Evolutionary conservation across 805 yeast species (phyloP).

Genomic region (Candida lessepsii): DNA sequence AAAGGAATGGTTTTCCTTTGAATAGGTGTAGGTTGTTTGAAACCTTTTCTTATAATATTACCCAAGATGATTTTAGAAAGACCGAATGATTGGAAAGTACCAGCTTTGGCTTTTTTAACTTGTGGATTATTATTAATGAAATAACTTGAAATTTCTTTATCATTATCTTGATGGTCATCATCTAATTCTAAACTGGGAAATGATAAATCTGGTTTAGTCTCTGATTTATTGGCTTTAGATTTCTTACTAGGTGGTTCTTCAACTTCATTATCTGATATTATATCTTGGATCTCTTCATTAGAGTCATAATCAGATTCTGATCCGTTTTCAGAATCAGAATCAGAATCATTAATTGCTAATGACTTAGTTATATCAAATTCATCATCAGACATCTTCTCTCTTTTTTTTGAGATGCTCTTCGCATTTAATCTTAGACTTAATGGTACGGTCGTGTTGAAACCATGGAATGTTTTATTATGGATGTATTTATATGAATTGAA

Average conservation of each 20-base stretch:
- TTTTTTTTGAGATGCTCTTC: constrained; percentile 10
- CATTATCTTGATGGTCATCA: constrained; percentile 25
- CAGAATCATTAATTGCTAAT: constrained; percentile 48
- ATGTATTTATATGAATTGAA: too few relatives aligned
- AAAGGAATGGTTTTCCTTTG: constrained; percentile 94
- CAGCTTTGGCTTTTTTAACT: constrained; percentile 64
- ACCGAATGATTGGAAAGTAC: constrained; percentile 89
- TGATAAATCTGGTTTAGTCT: constrained; percentile 22
- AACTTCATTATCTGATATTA: constrained; percentile 50
- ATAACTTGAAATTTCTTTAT: constrained; percentile 29
- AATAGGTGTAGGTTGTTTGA: constrained; percentile 94
- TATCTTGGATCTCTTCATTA: constrained; percentile 23
- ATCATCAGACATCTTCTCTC: constrained; percentile 15
- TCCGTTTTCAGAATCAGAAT: constrained; percentile 19
- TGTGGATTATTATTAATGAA: constrained; percentile 41
- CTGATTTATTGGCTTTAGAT: constrained; percentile 26
- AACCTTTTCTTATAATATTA: constrained; percentile 82
- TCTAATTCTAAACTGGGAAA: constrained; percentile 56
- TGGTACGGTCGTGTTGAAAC: too few relatives aligned
- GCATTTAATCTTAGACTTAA: too few relatives aligned
- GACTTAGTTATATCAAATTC: constrained; percentile 60
- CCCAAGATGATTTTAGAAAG: constrained; percentile 66
- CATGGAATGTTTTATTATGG: too few relatives aligned
- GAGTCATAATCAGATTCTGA: constrained; percentile 16
- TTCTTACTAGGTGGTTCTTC: constrained; percentile 23